Conservation (phyloP, 805 yeast species). For the Saturnispora halmiae region DNA sequence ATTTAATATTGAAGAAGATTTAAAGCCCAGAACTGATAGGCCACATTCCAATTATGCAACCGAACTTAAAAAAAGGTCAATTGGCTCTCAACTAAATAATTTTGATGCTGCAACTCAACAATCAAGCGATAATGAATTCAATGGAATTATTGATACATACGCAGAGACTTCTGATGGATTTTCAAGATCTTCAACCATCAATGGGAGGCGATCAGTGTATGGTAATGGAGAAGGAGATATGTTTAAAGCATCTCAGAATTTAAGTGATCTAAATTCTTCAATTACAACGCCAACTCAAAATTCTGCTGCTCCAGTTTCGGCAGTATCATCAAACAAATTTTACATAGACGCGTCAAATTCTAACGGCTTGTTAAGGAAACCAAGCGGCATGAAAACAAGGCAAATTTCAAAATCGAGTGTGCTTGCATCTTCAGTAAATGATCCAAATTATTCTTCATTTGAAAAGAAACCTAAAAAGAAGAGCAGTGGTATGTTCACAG, state of each 20-base stretch:
- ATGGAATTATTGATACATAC: constrained; percentile 14
- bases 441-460: background rate
- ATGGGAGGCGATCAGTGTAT: background rate
- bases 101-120: constrained; percentile 7
- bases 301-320: background rate
- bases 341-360: background rate
- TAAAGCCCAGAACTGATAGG: constrained; percentile 6
- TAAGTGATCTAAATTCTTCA: background rate
- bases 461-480: constrained; percentile 33
- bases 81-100: constrained; percentile 4
- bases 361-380: background rate
- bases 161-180: constrained; percentile 7
- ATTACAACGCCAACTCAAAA: background rate
- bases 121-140: constrained; percentile 15
- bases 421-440: constrained; percentile 13
- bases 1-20: constrained; percentile 7
- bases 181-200: background rate
- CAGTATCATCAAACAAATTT: too few relatives aligned
- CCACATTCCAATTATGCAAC: background rate
- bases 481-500: constrained; percentile 44
- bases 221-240: background rate
- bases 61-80: background rate
- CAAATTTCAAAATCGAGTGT: constrained; percentile 10
- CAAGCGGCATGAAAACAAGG: constrained; percentile 13
- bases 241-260: background rate